phyloP scores from a whole-genome alignment of 1,139 yeast genomes.

The Kurtzmaniella quercitrusa region DNA sequence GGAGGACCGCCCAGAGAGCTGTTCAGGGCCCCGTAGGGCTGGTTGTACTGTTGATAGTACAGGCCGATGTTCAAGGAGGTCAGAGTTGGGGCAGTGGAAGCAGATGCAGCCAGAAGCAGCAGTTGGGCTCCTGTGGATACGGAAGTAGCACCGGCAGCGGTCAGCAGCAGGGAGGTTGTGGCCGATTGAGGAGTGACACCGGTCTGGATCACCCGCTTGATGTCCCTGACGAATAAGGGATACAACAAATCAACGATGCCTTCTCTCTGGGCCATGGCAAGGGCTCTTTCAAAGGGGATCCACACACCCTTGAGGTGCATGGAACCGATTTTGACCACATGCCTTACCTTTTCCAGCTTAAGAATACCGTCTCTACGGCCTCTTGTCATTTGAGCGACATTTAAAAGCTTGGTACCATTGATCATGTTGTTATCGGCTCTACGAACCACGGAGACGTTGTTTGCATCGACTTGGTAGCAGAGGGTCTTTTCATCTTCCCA shows the following conservation, averaged over 20 bases:
- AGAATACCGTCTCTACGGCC: slow-evolving; percentile 58
- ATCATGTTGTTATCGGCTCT: slow-evolving; percentile 93
- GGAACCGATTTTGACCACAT: slow-evolving; percentile 93
- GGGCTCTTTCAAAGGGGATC: slow-evolving; percentile 94
- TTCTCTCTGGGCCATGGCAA: slow-evolving; percentile 87
- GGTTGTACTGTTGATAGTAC: slow-evolving; percentile 22
- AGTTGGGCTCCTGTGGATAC: slow-evolving; percentile 12
- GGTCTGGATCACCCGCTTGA: slow-evolving; percentile 61
- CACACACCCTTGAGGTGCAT: slow-evolving; percentile 98
- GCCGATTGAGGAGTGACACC: slow-evolving; percentile 39
- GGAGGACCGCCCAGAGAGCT: slow-evolving; percentile 9
- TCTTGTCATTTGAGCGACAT: slow-evolving; percentile 54
- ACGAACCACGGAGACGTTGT: slow-evolving; percentile 85
- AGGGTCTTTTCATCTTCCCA: slow-evolving; percentile 97
- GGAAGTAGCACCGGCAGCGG: slow-evolving; percentile 10
- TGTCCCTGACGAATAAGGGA: slow-evolving; percentile 85
- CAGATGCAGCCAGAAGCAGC: slow-evolving; percentile 4
- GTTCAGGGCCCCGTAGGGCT: slow-evolving; percentile 12
- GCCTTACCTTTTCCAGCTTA: slow-evolving; percentile 82
- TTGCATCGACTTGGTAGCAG: slow-evolving; percentile 94
- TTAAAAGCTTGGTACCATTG: slow-evolving; percentile 79
- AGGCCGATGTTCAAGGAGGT: slow-evolving; percentile 11
- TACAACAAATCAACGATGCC: slow-evolving; percentile 80
- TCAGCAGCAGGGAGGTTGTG: slow-evolving; percentile 6
- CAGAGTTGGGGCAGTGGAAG: slow-evolving; percentile 7